Conservation (phyloP, 2,329 filamentous ascomycete species). For the Colletotrichum gloeosporioides region DNA sequence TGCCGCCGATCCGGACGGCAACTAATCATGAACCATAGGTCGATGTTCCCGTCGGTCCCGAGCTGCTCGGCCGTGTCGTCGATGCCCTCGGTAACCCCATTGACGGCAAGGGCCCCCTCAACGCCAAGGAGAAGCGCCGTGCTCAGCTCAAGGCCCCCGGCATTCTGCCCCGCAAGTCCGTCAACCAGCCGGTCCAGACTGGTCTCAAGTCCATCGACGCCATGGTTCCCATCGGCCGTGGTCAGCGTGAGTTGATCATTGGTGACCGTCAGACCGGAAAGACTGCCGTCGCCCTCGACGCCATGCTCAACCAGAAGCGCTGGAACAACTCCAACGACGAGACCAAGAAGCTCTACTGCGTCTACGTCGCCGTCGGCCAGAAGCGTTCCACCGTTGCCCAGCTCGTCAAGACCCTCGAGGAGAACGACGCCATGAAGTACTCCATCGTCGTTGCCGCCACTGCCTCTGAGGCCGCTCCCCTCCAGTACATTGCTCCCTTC, state of each 20-base stretch:
- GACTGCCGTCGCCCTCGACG: conserved; percentile 97
- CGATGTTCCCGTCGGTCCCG: conserved; percentile 91
- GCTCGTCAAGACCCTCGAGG: conserved; percentile 99
- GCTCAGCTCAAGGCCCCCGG: conserved; percentile 98
- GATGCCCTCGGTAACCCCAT: conserved; percentile 99
- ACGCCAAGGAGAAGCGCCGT: conserved; percentile 90
- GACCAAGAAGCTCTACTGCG: conserved; percentile 98
- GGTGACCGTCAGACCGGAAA: conserved; percentile 99
- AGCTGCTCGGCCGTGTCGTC: conserved; percentile 96
- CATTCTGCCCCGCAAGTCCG: conserved; percentile 95
- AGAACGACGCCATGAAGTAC: conserved; percentile 99
- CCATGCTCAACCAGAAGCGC: conserved; percentile 99
- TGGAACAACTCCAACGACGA: conserved; percentile 92
- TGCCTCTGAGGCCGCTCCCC: conserved; percentile 93
- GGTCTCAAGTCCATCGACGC: conserved; percentile 99
- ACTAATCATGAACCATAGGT: conserved; percentile 64
- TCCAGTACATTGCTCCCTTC: conserved; percentile 95
- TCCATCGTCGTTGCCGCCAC: conserved; percentile 92
- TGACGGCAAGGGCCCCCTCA: conserved; percentile 97
- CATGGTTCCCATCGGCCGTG: conserved; percentile 99
- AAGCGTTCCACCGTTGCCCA: conserved; percentile 99
- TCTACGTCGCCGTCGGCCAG: conserved; percentile 99
- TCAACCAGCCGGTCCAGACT: conserved; percentile 99
- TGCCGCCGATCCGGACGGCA: background rate
- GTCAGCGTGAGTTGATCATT: conserved; percentile 99